phyloP scores from a whole-genome alignment of 2,329 filamentous ascomycete genomes.

The Aspergillus novoparasiticus region DNA sequence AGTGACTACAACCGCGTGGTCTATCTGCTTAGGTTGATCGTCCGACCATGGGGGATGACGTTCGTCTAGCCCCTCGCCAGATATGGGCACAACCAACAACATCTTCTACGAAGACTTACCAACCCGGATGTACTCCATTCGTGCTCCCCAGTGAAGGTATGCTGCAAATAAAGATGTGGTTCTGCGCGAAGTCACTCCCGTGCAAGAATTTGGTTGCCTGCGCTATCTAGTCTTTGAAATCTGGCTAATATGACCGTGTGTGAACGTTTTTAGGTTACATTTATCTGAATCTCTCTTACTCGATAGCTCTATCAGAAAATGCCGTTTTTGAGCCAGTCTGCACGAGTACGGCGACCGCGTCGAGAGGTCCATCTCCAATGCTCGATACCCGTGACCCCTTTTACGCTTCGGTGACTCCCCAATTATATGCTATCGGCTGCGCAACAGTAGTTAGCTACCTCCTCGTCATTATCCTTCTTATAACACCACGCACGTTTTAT shows the following conservation, averaged over 20 bases:
- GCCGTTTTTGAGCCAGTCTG: constrained; percentile 55
- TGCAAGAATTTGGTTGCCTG: background rate
- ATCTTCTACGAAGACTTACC: constrained; percentile 38
- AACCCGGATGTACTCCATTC: constrained; percentile 63
- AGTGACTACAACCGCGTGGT: constrained; percentile 18
- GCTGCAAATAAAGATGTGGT: constrained; percentile 14
- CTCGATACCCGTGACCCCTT: constrained; percentile 82
- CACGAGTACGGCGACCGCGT: constrained; percentile 40
- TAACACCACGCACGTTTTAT: constrained; percentile 91
- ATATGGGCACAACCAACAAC: constrained; percentile 44
- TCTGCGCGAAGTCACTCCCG: background rate
- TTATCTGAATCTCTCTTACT: constrained; percentile 43
- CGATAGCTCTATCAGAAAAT: constrained; percentile 50
- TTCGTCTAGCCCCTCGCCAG: constrained; percentile 40
- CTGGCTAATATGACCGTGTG: constrained; percentile 11
- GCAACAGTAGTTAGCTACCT: constrained; percentile 91
- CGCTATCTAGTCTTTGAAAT: background rate
- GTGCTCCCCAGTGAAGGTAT: constrained; percentile 61
- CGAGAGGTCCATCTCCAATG: constrained; percentile 50
- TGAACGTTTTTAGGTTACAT: constrained; percentile 36
- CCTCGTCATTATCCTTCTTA: constrained; percentile 88
- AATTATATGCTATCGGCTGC: constrained; percentile 88
- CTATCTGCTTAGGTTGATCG: constrained; percentile 16
- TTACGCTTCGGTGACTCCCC: constrained; percentile 89
- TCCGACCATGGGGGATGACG: constrained; percentile 37